These are phyloP conservation scores for Mycena olivaceomarginata DNA, from an alignment of 768 basidiomycete genomes.

Conservation along the genomic window DNA sequence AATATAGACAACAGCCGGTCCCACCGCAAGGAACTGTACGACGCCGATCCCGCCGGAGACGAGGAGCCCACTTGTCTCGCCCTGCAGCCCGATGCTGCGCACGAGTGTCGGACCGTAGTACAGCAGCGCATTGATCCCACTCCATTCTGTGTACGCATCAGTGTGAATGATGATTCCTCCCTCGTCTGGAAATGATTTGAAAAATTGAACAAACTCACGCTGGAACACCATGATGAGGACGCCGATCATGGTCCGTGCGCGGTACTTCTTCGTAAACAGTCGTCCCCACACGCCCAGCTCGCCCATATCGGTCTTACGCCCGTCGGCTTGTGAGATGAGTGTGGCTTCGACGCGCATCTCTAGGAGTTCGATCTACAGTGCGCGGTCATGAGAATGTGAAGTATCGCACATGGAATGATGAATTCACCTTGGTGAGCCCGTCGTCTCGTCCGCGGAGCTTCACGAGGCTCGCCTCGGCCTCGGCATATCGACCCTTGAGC, in stretches of 20 bases:
- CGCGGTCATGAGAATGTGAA: not conserved
- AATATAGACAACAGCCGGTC: conserved; percentile 84
- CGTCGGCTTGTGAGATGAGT: conserved; percentile 62
- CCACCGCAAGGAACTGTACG: conserved; percentile 84
- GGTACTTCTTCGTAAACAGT: conserved; percentile 73
- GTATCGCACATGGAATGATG: conserved; percentile 1
- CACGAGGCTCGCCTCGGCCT: conserved; percentile 76
- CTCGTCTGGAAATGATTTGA: not conserved
- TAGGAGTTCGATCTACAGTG: conserved; percentile 77
- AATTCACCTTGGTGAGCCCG: conserved; percentile 68
- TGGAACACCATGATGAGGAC: conserved; percentile 90
- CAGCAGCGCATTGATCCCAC: conserved; percentile 88
- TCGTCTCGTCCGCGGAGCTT: conserved; percentile 70
- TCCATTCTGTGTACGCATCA: conserved; percentile 77
- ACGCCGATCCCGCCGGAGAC: conserved; percentile 88
- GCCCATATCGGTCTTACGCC: conserved; percentile 49
- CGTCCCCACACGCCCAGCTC: conserved; percentile 71
- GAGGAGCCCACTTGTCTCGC: conserved; percentile 76
- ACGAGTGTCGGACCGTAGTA: conserved; percentile 90
- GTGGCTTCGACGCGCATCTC: conserved; percentile 85
- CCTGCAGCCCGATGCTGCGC: conserved; percentile 75
- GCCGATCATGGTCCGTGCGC: conserved; percentile 80
- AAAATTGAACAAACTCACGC: conserved; percentile 62
- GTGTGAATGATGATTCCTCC: not conserved
- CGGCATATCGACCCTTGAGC: conserved; percentile 71